Percentiles rank a stretch among this genome's conserved stretches.
phyloP scores from a whole-genome alignment of 306 rosid species.

The Dryas octopetala region DNA sequence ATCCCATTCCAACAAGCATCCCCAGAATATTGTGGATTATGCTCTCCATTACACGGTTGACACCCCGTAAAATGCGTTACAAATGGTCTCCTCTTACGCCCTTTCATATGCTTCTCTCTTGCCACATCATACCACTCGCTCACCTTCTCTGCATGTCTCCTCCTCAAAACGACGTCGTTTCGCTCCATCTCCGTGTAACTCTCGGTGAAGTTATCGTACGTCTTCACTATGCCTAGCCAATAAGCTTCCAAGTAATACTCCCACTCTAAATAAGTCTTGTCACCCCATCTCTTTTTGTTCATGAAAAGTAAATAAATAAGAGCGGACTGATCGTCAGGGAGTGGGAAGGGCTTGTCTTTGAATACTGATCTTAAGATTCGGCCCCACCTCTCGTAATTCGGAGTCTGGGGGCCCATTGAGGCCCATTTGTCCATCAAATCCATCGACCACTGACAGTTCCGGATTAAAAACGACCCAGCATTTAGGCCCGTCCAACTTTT shows the following conservation, averaged over 20 bases:
- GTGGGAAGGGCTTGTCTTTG: constrained; percentile 34
- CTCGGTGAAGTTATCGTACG: constrained; percentile 7
- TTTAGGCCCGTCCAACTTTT: constrained; percentile 52
- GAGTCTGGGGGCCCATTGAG: constrained; percentile 38
- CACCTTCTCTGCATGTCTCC: constrained; percentile 44
- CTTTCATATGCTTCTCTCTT: constrained; percentile 25
- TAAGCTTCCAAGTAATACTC: constrained; percentile 34
- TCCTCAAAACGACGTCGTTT: constrained; percentile 9
- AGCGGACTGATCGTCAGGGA: constrained; percentile 42
- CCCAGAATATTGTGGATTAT: constrained; percentile 36
- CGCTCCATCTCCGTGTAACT: constrained; percentile 31
- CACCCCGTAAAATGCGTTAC: constrained; percentile 61
- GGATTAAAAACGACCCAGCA: constrained; percentile 27
- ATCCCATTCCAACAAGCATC: constrained; percentile 42
- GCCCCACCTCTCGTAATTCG: constrained; percentile 39
- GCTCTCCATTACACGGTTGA: constrained; percentile 48
- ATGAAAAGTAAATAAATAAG: constrained; percentile 29
- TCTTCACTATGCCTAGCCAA: constrained; percentile 30
- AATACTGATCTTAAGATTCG: neutral
- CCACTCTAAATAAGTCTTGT: constrained; percentile 33
- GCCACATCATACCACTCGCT: constrained; percentile 20
- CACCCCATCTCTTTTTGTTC: constrained; percentile 27
- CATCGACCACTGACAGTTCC: constrained; percentile 56
- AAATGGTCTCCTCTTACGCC: constrained; percentile 34
- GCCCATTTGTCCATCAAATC: constrained; percentile 45